A percentile compares a stretch with the other conserved stretches of the same genome.
phyloP scores from a whole-genome alignment of 1,139 yeast species.

The Geotrichum siamense region DNA sequence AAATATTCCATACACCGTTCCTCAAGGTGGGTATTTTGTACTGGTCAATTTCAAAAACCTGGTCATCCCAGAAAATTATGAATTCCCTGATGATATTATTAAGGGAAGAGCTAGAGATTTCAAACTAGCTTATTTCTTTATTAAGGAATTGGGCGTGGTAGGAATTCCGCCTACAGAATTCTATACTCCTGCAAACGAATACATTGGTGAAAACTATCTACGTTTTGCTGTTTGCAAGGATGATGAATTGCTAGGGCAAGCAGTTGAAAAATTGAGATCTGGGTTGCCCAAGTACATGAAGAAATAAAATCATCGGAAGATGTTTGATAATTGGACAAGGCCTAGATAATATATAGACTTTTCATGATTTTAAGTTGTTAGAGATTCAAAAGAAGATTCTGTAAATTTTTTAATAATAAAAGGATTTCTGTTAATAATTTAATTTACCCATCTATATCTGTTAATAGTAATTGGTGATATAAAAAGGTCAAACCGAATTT shows the following conservation, averaged over 20 bases:
- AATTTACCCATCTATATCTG: too few species aligned
- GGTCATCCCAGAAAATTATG: conserved; percentile 64
- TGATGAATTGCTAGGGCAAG: conserved; percentile 68
- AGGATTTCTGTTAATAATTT: too few species aligned
- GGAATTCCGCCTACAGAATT: conserved; percentile 96
- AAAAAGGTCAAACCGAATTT: too few species aligned
- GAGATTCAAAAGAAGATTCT: too few species aligned
- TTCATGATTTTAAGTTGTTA: too few species aligned
- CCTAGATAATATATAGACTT: too few species aligned
- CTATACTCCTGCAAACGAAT: conserved; percentile 60
- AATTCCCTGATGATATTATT: conserved; percentile 61
- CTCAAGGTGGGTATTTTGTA: conserved; percentile 91
- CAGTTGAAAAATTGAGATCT: conserved; percentile 59
- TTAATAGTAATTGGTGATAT: too few species aligned
- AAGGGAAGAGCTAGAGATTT: conserved; percentile 71
- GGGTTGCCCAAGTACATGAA: conserved; percentile 55
- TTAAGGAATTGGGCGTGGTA: conserved; percentile 87
- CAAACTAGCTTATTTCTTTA: conserved; percentile 84
- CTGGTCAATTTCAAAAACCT: conserved; percentile 81
- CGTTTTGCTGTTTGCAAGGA: conserved; percentile 97
- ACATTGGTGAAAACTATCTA: conserved; percentile 72
- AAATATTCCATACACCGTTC: conserved; percentile 76
- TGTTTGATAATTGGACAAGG: too few species aligned
- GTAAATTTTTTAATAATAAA: too few species aligned
- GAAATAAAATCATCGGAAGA: not conserved